Evolutionary conservation across 2,329 filamentous ascomycete genomes (phyloP).

Genomic region (Amphichorda felina): DNA sequence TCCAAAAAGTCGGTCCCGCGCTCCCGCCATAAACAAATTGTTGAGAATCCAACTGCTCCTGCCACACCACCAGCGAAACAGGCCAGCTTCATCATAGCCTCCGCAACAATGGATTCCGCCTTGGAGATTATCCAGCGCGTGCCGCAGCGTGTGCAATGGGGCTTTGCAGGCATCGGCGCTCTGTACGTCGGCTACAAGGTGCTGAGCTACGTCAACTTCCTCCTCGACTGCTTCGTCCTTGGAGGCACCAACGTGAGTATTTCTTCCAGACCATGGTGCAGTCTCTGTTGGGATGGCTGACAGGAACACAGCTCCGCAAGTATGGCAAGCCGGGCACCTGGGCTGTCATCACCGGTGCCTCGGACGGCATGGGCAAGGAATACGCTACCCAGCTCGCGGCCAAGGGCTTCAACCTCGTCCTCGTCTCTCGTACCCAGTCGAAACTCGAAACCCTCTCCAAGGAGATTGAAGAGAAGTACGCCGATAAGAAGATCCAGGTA

Average conservation of each 20-base stretch:
- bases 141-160: slow-evolving; percentile 32
- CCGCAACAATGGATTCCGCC: slow-evolving; percentile 13
- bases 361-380: slow-evolving; percentile 94
- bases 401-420: slow-evolving; percentile 88
- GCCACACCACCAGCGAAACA: not conserved
- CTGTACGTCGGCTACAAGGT: slow-evolving; percentile 44
- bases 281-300: slow-evolving; percentile 6
- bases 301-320: slow-evolving; percentile 55
- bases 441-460: slow-evolving; percentile 71
- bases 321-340: slow-evolving; percentile 89
- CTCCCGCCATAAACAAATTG: too few relatives aligned
- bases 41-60: not conserved
- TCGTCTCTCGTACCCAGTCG: slow-evolving; percentile 88
- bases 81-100: not conserved
- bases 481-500: slow-evolving; percentile 48
- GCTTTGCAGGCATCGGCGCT: slow-evolving; percentile 43
- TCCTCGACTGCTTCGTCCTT: slow-evolving; percentile 59
- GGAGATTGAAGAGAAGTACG: slow-evolving; percentile 63
- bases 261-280: too few relatives aligned
- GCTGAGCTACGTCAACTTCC: slow-evolving; percentile 45
- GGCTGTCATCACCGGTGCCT: slow-evolving; percentile 90
- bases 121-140: slow-evolving; percentile 17
- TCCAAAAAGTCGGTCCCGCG: too few relatives aligned
- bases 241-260: slow-evolving; percentile 46
- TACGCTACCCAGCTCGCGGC: slow-evolving; percentile 81